Conservation (phyloP, 2,329 filamentous ascomycete species). For the Penicillium sp. region DNA sequence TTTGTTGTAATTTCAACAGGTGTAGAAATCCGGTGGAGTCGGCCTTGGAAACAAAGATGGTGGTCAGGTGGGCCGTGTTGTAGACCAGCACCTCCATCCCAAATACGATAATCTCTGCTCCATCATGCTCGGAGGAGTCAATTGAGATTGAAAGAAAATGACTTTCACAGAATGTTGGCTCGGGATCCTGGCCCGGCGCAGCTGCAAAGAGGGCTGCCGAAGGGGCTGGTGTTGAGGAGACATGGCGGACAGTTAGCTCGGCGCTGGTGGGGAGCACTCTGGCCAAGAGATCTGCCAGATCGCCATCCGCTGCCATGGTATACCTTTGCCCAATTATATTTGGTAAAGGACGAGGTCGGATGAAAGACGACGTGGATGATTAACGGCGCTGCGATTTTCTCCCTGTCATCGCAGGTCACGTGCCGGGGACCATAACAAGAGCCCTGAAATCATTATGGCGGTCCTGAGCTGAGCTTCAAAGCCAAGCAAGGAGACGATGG, state of each 20-base stretch:
- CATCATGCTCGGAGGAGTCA: constrained; percentile 26
- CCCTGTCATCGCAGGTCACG: constrained; percentile 20
- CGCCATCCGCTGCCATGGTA: constrained; percentile 32
- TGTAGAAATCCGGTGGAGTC: constrained; percentile 90
- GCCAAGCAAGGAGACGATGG: too few species aligned
- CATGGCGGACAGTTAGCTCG: constrained; percentile 74
- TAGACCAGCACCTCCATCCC: constrained; percentile 89
- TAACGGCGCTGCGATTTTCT: constrained; percentile 9
- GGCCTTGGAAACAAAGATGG: constrained; percentile 93
- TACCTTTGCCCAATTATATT: constrained; percentile 19
- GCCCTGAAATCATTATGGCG: background rate
- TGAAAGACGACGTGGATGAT: constrained; percentile 17
- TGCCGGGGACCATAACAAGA: constrained; percentile 10
- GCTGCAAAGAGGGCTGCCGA: constrained; percentile 77
- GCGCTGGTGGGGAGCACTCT: constrained; percentile 55
- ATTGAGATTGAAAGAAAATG: constrained; percentile 71
- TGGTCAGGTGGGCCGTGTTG: constrained; percentile 76
- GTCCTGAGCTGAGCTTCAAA: too few species aligned
- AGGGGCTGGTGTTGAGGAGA: constrained; percentile 79
- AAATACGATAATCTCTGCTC: constrained; percentile 67
- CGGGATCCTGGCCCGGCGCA: constrained; percentile 68
- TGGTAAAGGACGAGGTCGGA: constrained; percentile 19
- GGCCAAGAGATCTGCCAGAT: constrained; percentile 51
- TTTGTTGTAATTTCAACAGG: constrained; percentile 61
- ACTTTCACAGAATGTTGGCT: constrained; percentile 81